These are phyloP conservation scores for Rhynchosporium agropyri DNA, from an alignment of 2,329 filamentous ascomycete genomes.

Conservation along the genomic window DNA sequence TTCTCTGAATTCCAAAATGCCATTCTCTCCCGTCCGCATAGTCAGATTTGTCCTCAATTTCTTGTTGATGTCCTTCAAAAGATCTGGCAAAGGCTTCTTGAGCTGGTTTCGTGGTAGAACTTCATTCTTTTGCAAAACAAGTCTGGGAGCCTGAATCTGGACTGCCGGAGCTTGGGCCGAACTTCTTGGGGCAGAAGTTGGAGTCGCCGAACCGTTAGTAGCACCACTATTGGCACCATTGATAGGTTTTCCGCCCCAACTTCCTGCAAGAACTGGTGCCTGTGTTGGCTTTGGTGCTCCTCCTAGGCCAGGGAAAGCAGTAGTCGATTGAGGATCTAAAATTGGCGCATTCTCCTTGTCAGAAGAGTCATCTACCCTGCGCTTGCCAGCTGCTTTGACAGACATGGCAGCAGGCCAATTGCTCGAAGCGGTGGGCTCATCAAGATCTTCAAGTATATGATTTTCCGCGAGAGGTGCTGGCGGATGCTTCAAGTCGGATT, in stretches of 20 bases:
- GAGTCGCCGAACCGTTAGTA: constrained; percentile 60
- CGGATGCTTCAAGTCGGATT: constrained; percentile 70
- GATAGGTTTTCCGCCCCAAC: constrained; percentile 73
- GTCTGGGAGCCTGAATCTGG: constrained; percentile 77
- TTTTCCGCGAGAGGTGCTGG: constrained; percentile 50
- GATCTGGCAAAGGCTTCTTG: constrained; percentile 82
- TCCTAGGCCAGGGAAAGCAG: constrained; percentile 91
- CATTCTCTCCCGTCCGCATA: constrained; percentile 72
- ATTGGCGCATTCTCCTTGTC: constrained; percentile 44
- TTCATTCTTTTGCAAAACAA: constrained; percentile 69
- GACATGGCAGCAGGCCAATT: constrained; percentile 55
- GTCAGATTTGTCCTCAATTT: constrained; percentile 85
- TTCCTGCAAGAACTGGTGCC: constrained; percentile 53
- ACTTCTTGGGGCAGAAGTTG: constrained; percentile 53
- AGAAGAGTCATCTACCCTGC: constrained; percentile 56
- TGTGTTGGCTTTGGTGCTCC: constrained; percentile 61
- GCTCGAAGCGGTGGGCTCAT: constrained; percentile 49
- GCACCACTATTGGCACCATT: constrained; percentile 54
- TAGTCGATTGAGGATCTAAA: constrained; percentile 84
- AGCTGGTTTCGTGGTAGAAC: constrained; percentile 76
- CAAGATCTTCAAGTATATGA: constrained; percentile 40
- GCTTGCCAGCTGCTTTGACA: constrained; percentile 69
- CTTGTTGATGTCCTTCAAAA: constrained; percentile 89
- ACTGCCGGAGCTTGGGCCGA: constrained; percentile 67
- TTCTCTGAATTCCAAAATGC: constrained; percentile 79